Percentiles rank a stretch among this genome's conserved stretches.
Evolutionary conservation across 2,329 filamentous ascomycete genomes (phyloP).

Genomic region (Purpureocillium takamizusanense): DNA sequence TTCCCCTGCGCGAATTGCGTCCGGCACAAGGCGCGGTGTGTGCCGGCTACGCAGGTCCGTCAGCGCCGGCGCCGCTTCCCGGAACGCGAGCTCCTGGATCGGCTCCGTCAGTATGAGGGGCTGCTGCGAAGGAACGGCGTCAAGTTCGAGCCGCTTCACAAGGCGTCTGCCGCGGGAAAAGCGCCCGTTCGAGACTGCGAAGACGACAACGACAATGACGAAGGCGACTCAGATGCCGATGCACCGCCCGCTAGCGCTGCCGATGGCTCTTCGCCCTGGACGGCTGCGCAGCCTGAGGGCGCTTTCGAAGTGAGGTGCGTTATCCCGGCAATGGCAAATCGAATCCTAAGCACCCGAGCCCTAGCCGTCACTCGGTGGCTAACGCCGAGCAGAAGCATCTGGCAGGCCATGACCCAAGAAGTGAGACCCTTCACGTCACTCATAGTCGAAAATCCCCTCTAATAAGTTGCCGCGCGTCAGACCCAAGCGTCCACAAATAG

Average conservation of each 20-base stretch:
- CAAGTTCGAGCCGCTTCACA: constrained; percentile 37
- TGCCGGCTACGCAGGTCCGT: constrained; percentile 28
- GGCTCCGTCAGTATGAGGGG: constrained; percentile 46
- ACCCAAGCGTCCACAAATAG: neutral
- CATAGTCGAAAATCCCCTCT: neutral
- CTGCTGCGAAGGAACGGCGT: constrained; percentile 47
- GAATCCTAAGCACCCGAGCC: too few species aligned
- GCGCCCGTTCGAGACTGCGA: too few species aligned
- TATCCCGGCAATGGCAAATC: neutral
- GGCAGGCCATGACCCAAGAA: neutral
- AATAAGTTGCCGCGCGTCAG: neutral
- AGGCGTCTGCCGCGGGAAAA: constrained; percentile 3
- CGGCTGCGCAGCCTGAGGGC: constrained; percentile 3
- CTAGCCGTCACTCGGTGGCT: neutral
- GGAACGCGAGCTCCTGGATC: constrained; percentile 49
- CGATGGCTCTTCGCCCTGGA: constrained; percentile 2
- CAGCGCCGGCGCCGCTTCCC: constrained; percentile 35
- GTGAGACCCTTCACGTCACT: neutral
- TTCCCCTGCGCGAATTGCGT: constrained; percentile 49
- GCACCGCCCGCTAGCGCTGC: neutral
- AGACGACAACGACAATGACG: too few species aligned
- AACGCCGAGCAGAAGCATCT: neutral
- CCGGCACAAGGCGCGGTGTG: constrained; percentile 33
- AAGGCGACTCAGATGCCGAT: constrained; percentile 6
- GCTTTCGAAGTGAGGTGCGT: constrained; percentile 9